These are phyloP conservation scores for Leishmania major DNA, from an alignment of 208 protist genomes.

Conservation along the genomic window DNA sequence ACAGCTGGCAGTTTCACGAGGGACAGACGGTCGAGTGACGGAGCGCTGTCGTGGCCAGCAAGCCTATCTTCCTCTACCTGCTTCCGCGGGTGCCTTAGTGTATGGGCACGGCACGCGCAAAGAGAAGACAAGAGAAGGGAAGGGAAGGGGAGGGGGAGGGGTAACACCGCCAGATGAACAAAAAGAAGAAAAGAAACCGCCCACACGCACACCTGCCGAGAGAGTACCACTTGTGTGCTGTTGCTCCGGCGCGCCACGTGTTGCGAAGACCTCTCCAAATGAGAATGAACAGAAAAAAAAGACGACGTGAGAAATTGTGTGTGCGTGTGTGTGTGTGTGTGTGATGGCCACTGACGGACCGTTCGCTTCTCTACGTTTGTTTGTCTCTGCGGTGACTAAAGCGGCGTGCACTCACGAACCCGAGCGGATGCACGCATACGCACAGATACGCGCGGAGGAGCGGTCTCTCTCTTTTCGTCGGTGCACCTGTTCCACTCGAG, in stretches of 20 bases:
- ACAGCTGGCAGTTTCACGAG: background rate
- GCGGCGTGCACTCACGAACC: background rate
- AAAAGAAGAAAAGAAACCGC: background rate
- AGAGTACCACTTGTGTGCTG: background rate
- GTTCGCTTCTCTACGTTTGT: background rate
- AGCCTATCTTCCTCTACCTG: background rate
- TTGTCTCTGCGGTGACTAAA: background rate
- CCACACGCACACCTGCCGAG: background rate
- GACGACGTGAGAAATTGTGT: background rate
- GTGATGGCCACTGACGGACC: background rate
- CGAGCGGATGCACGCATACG: background rate
- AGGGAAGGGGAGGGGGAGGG: background rate
- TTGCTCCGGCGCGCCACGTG: background rate
- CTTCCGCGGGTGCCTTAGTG: background rate
- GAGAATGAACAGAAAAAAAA: constrained; percentile 6
- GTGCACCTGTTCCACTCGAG: background rate
- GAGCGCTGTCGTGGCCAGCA: background rate
- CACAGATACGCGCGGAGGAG: background rate
- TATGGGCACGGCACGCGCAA: background rate
- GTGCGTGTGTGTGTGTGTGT: background rate
- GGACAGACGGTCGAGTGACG: background rate
- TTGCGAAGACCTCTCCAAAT: constrained; percentile 1
- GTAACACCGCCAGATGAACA: background rate
- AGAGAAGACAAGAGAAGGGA: background rate
- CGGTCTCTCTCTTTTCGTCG: background rate